Base-by-base conservation (phyloP, 2,329 filamentous ascomycete species). In the Aspergillus sp. region DNA sequence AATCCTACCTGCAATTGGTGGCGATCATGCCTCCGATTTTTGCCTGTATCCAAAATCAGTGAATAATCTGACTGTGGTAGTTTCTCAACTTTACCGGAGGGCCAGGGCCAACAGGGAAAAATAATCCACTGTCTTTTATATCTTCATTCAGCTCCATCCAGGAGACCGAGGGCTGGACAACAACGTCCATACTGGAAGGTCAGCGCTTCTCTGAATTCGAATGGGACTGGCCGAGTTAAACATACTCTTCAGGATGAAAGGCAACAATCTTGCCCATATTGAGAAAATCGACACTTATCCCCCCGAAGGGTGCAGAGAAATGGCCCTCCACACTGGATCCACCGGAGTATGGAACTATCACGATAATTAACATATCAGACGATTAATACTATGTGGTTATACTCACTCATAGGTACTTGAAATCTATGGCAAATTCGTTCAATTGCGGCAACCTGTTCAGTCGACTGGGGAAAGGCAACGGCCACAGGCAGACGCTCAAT, bases 81-180 rank as follows among this genome's bases (percentile, higher is more conserved):
- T 3, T 20, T 2, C 19, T 20, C 19, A 20, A 20, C 3, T 3
- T 20, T 20, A 20, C 27, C 0, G 79, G 81, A 37, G 88, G 88
- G 71, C 90, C 90, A 12, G 93, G 93, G 68, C 97, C 93, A 12
- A 96, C 87, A 0, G 93, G 93, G 70, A 96, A 96, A 77, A 96
- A 96, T 1, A 97, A 83, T 0, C 90, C 90, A 3, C 84, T 87
- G 41, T 84, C 81, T 73, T 89, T 85, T 68, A 89, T 86, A 48
- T 86, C 81, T 63, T 89, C 86, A 67, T 97, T 97, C 58, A 97
- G 77, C 52, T 89, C 86, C 83, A 96, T 92, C 92, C 92, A 97
- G n/a, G 89, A 88, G 8, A 97, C 88, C 6, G 89, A 90, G 3
- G 93, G 93, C 73, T 97, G 93, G 3, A 97, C 91, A 4, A 96